Base-by-base conservation (phyloP, 2,329 filamentous ascomycete genomes). In the Ophiostoma piceae region DNA sequence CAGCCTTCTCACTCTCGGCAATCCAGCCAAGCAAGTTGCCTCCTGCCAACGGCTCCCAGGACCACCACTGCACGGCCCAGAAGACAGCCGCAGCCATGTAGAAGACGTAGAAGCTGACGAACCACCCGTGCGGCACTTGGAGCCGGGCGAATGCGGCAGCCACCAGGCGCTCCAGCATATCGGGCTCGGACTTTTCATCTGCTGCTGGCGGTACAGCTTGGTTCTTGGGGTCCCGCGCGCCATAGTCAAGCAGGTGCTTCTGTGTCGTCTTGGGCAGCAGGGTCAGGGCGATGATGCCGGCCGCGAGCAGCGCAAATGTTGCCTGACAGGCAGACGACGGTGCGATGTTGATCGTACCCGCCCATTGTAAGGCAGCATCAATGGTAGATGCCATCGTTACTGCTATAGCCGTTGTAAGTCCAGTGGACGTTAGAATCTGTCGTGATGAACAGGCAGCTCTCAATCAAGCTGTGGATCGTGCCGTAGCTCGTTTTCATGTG, bases 81-180 rank as follows among this genome's bases (percentile, higher is more conserved):
- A 94, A 90, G 4, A 87, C 75, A 0, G 92, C 94, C 71, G 87
- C 88, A 1, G 81, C 76, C 4, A 93, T 80, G 3, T 92, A 94
- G 47, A 88, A 78, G 68, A 91, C 76, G 78, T 99, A 98, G 80
- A 97, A 98, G 75, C 95, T 91, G 62, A 84, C 85, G 79, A 98
- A 98, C 88, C 92, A 98, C 72, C 85, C 85, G 80, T 98, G 95
- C 29, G 94, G 93, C 37, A 74, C 73, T 69, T 73, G 70, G 16
- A 62, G 62, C 26, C 67, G 68, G 8, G 69, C 66, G 4, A 70
- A 65, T 2, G 66, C 22, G n/a, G 68, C 67, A 11, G 70, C 70
- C 1, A 71, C 67, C 2, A 67, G 16, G 16, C 67, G 68, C 41
- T 72, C 47, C 19, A 74, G 26, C 26, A 57, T 22, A 47, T 39